These are phyloP conservation scores for Inga laurina DNA, from an alignment of 306 rosid species.

Conservation along the genomic window DNA sequence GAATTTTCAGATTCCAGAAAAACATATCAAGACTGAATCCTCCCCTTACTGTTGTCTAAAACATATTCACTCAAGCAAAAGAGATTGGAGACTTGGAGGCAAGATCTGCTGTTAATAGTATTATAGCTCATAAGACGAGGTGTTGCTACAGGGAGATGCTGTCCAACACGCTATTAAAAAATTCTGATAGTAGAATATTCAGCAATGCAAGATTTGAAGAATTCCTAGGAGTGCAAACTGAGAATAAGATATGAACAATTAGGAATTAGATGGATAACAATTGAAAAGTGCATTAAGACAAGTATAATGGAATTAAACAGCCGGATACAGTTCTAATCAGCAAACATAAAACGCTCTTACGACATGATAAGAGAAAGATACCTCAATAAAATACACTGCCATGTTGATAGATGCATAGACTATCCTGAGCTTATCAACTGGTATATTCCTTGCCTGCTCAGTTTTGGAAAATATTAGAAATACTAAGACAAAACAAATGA, in stretches of 20 bases:
- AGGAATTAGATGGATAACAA: neutral
- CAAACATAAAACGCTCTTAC: neutral
- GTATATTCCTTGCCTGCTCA: slow-evolving; percentile 89
- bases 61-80: neutral
- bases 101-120: slow-evolving; percentile 7
- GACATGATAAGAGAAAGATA: slow-evolving; percentile 26
- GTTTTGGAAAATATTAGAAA: slow-evolving; percentile 28
- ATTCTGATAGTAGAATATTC: neutral
- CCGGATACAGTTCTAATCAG: slow-evolving; percentile 5
- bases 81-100: neutral
- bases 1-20: slow-evolving; percentile 1
- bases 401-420: slow-evolving; percentile 68
- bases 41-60: neutral
- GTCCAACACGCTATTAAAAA: neutral
- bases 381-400: slow-evolving; percentile 81
- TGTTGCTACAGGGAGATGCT: neutral
- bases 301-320: neutral
- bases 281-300: neutral
- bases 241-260: neutral
- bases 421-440: slow-evolving; percentile 79
- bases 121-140: slow-evolving; percentile 18
- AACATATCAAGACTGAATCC: neutral
- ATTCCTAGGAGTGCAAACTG: neutral
- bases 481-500: neutral
- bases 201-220: slow-evolving; percentile 1